These are phyloP conservation scores for Colletotrichum trifolii DNA, from an alignment of 2,329 filamentous ascomycete species.

Conservation along the genomic window DNA sequence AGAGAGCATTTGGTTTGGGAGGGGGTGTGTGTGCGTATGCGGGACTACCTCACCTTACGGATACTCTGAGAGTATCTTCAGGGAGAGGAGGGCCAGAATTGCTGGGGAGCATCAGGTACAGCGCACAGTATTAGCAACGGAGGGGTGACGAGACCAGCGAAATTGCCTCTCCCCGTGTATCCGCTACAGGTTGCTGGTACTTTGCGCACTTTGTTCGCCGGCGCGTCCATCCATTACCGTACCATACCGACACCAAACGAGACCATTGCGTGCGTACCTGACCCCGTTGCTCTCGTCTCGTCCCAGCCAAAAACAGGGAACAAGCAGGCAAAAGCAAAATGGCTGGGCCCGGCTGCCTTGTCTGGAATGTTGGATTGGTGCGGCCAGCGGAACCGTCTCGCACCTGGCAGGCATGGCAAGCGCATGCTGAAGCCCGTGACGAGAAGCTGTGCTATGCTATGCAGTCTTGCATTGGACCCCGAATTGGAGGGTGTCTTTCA, in stretches of 20 bases:
- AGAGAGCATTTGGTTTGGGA: conserved; percentile 31
- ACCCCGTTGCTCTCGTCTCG: too few relatives aligned
- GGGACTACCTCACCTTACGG: not conserved
- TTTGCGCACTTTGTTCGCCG: conserved; percentile 33
- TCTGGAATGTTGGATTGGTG: conserved; percentile 24
- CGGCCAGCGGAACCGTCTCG: conserved; percentile 23
- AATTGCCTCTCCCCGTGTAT: conserved; percentile 32
- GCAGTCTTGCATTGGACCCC: conserved; percentile 2
- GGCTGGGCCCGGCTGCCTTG: conserved; percentile 28
- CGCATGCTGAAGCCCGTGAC: conserved; percentile 8
- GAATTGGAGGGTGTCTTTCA: conserved; percentile 22
- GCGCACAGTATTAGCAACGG: conserved; percentile 35
- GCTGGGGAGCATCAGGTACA: conserved; percentile 33
- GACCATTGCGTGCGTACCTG: too few relatives aligned
- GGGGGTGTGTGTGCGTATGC: conserved; percentile 29
- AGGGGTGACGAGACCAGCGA: conserved; percentile 25
- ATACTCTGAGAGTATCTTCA: conserved; percentile 23
- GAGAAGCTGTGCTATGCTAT: conserved; percentile 6
- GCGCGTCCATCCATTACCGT: conserved; percentile 23
- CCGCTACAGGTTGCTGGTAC: conserved; percentile 34
- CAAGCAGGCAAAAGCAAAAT: conserved; percentile 37
- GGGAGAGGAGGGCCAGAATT: conserved; percentile 25
- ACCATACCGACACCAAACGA: not conserved
- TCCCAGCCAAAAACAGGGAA: conserved; percentile 21
- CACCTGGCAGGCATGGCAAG: conserved; percentile 17